These are phyloP conservation scores for Parsonsia alboflavescens DNA, from an alignment of 257 asterid genomes.

Conservation along the genomic window DNA sequence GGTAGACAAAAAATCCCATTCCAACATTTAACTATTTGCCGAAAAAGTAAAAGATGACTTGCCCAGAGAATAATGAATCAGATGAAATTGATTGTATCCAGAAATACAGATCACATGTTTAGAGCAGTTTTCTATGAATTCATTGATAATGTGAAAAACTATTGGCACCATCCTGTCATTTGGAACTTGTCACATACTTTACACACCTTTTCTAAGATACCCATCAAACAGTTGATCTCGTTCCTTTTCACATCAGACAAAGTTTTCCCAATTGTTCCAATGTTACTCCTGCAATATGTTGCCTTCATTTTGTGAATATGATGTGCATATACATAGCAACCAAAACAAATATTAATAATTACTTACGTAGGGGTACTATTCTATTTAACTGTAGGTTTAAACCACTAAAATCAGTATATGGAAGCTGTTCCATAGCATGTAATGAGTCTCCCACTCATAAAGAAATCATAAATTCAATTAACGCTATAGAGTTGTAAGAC, in stretches of 20 bases:
- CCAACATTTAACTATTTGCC: background rate
- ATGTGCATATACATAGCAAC: too few relatives aligned
- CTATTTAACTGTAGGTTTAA: background rate
- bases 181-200: constrained; percentile 2
- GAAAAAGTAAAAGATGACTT: background rate
- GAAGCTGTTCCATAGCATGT: background rate
- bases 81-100: background rate
- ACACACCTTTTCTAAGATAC: constrained; percentile 49
- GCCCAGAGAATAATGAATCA: background rate
- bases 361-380: background rate
- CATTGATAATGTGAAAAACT: background rate
- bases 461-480: background rate
- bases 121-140: background rate
- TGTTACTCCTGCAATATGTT: constrained; percentile 56
- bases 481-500: background rate
- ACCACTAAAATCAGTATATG: background rate
- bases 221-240: constrained; percentile 46
- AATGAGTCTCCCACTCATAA: background rate
- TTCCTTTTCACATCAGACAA: constrained; percentile 50
- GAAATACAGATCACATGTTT: background rate
- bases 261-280: constrained; percentile 39
- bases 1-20: background rate
- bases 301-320: constrained; percentile 6
- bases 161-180: background rate
- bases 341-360: too few relatives aligned